These are phyloP conservation scores for Amanita exitialis DNA, from an alignment of 768 basidiomycete species.

Conservation along the genomic window DNA sequence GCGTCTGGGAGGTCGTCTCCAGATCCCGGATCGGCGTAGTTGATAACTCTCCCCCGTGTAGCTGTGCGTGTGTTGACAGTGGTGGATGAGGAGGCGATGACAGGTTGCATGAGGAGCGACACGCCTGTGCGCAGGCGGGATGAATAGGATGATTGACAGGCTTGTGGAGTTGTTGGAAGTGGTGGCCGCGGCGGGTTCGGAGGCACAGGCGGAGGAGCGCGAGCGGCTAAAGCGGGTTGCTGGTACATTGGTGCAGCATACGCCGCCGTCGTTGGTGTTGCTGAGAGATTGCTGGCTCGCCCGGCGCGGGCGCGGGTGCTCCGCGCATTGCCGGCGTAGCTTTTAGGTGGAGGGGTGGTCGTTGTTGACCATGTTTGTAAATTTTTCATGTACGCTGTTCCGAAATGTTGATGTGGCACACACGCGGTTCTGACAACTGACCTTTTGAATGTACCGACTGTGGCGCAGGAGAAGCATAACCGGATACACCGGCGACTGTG, in stretches of 20 bases:
- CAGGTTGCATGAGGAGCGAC: conserved; percentile 86
- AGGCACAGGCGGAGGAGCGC: conserved; percentile 21
- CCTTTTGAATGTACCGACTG: conserved; percentile 26
- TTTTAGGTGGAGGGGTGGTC: conserved; percentile 41
- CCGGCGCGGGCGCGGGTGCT: conserved; percentile 29
- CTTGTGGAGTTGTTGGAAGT: conserved; percentile 58
- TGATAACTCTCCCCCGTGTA: conserved; percentile 59
- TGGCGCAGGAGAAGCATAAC: conserved; percentile 31
- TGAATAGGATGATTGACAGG: conserved; percentile 71
- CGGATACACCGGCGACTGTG: conserved; percentile 24
- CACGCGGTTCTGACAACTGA: conserved; percentile 10
- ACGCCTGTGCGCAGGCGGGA: conserved; percentile 87
- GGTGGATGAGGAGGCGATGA: conserved; percentile 33
- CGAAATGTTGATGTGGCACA: conserved; percentile 7
- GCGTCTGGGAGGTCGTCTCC: conserved; percentile 77
- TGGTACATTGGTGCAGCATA: conserved; percentile 25
- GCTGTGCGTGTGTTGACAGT: conserved; percentile 27
- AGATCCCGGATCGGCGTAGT: conserved; percentile 82
- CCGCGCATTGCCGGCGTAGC: conserved; percentile 26
- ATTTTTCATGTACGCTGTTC: conserved; percentile 55
- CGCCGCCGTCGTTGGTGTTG: conserved; percentile 16
- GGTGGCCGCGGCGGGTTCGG: conserved; percentile 46
- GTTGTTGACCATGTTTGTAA: conserved; percentile 60
- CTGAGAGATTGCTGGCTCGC: conserved; percentile 33
- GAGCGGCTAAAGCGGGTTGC: conserved; percentile 19